These are phyloP conservation scores for Keithomyces neogunnii DNA, from an alignment of 2,329 filamentous ascomycete species.

Conservation along the genomic window DNA sequence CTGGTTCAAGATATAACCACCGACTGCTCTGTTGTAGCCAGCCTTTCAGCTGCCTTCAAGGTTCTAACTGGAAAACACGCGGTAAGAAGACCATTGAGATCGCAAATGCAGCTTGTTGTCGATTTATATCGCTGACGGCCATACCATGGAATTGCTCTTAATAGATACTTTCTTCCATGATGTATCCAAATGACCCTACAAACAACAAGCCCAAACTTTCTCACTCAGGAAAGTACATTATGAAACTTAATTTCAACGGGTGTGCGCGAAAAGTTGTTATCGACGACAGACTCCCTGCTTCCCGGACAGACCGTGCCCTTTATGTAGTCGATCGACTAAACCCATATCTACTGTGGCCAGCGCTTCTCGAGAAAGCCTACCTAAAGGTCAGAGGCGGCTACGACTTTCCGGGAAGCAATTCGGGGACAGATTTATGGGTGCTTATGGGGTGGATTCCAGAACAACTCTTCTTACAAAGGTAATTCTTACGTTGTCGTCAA, in stretches of 20 bases:
- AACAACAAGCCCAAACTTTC: conserved; percentile 55
- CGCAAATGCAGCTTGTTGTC: not conserved
- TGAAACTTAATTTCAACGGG: conserved; percentile 93
- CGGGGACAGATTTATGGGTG: conserved; percentile 87
- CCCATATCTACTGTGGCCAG: conserved; percentile 78
- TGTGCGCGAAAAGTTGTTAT: conserved; percentile 81
- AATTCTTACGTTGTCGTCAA: conserved; percentile 4
- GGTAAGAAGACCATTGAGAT: conserved; percentile 33
- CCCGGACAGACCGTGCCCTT: conserved; percentile 64
- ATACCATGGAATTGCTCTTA: not conserved
- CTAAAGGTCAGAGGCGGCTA: conserved; percentile 92
- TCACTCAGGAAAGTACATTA: conserved; percentile 77
- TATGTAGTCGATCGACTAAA: conserved; percentile 85
- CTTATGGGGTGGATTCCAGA: conserved; percentile 95
- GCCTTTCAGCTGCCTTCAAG: conserved; percentile 73
- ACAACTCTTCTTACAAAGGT: conserved; percentile 81
- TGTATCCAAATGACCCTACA: conserved; percentile 65
- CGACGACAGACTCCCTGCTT: conserved; percentile 78
- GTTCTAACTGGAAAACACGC: conserved; percentile 59
- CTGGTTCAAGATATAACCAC: conserved; percentile 93
- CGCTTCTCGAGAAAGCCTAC: conserved; percentile 91
- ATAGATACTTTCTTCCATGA: conserved; percentile 60
- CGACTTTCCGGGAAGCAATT: conserved; percentile 96
- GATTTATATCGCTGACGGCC: not conserved
- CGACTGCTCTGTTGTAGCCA: conserved; percentile 95